Conservation (phyloP, 257 asterid species). For the Solanum stenotomum region DNA sequence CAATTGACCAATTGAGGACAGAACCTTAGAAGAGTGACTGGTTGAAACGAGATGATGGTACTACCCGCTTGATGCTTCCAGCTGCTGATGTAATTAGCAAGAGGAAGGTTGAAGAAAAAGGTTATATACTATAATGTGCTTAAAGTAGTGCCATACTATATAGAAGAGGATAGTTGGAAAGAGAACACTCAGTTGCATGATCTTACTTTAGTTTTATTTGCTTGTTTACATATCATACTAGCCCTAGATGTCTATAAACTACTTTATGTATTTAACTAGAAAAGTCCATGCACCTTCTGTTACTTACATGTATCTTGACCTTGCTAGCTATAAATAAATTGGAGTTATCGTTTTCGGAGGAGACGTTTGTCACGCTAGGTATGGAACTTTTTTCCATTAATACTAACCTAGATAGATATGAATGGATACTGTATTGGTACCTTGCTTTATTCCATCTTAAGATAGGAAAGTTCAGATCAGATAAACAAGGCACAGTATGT, state of each 20-base stretch:
- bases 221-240: not conserved
- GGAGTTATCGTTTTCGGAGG: not conserved
- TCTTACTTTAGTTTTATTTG: not conserved
- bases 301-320: not conserved
- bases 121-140: not conserved
- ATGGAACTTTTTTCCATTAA: not conserved
- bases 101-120: not conserved
- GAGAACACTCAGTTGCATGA: not conserved
- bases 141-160: not conserved
- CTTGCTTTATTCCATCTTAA: not conserved
- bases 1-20: not conserved
- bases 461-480: not conserved
- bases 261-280: not conserved
- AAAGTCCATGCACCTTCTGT: not conserved
- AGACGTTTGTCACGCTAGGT: not conserved
- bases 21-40: not conserved
- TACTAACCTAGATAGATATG: not conserved
- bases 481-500: not conserved
- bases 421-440: not conserved
- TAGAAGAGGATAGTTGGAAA: not conserved
- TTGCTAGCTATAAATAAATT: not conserved
- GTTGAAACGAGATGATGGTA: not conserved
- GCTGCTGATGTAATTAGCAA: not conserved
- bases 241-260: not conserved
- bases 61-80: not conserved